These are phyloP conservation scores for Petunia secreta DNA, from an alignment of 257 asterid species.

Conservation along the genomic window DNA sequence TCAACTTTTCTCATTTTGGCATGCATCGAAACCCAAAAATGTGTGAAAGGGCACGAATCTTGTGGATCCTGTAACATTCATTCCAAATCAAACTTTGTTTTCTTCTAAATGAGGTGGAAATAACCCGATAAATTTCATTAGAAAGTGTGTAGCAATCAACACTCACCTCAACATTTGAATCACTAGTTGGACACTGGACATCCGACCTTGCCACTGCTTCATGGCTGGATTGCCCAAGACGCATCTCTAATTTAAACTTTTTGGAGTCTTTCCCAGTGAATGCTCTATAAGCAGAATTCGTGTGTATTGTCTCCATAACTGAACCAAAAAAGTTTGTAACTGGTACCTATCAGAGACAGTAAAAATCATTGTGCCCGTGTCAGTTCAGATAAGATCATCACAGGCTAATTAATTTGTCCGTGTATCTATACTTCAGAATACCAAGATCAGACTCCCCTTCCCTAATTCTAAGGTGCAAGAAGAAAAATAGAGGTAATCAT, in stretches of 20 bases:
- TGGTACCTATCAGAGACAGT: conserved; percentile 58
- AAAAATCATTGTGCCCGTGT: neutral
- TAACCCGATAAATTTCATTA: neutral
- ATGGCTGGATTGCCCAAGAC: conserved; percentile 39
- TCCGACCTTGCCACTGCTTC: conserved; percentile 47
- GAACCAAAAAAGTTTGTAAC: conserved; percentile 98
- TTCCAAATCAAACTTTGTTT: conserved; percentile 20
- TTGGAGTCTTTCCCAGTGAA: conserved; percentile 42
- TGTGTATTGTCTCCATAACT: conserved; percentile 90
- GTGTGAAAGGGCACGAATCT: conserved; percentile 69
- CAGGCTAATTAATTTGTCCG: neutral
- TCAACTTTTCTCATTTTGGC: conserved; percentile 50
- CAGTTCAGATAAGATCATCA: conserved; percentile 5
- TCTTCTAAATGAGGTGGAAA: conserved; percentile 16
- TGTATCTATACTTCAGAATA: neutral
- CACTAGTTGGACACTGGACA: conserved; percentile 41
- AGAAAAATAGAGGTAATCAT: neutral
- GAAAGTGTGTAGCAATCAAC: neutral
- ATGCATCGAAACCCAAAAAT: conserved; percentile 50
- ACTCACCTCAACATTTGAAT: conserved; percentile 49
- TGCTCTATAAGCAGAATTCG: conserved; percentile 75
- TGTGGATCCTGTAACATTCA: conserved; percentile 50
- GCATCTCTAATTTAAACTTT: conserved; percentile 40
- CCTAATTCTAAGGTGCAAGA: neutral
- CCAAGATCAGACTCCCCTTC: neutral